These are phyloP conservation scores for Panicum hallii DNA, from an alignment of 202 grass and related monocot genomes.

Conservation along the genomic window DNA sequence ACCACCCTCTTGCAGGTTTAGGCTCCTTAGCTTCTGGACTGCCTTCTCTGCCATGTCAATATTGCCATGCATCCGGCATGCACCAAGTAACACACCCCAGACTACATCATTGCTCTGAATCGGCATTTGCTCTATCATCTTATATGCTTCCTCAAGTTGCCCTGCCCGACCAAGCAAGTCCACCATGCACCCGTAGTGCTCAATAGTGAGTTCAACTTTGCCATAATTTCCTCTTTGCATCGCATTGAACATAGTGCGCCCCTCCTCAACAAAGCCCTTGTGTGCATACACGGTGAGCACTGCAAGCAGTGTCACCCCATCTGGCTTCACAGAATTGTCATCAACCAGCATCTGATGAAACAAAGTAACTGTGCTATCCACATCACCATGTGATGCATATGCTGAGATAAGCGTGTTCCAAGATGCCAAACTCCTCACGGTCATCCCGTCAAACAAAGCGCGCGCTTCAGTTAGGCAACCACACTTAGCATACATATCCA, in stretches of 20 bases:
- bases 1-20: conserved; percentile 63
- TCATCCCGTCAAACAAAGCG: conserved; percentile 56
- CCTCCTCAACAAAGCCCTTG: conserved; percentile 64
- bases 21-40: conserved; percentile 48
- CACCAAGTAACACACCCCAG: conserved; percentile 67
- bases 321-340: conserved; percentile 51
- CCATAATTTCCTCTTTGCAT: conserved; percentile 51
- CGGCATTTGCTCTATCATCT: conserved; percentile 57
- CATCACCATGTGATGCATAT: conserved; percentile 60
- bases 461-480: conserved; percentile 55
- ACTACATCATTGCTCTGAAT: conserved; percentile 57
- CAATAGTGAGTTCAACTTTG: conserved; percentile 43
- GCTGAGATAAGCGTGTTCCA: conserved; percentile 69
- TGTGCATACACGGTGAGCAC: conserved; percentile 51
- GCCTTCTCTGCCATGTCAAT: conserved; percentile 60
- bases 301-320: conserved; percentile 55
- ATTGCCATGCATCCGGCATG: conserved; percentile 59
- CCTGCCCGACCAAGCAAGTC: conserved; percentile 67
- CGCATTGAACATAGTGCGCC: conserved; percentile 41
- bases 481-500: conserved; percentile 69
- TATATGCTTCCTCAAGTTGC: conserved; percentile 54
- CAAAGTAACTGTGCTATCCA: conserved; percentile 40
- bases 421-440: conserved; percentile 48
- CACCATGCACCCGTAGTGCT: conserved; percentile 77
- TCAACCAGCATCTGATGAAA: conserved; percentile 56